Evolutionary conservation across 768 basidiomycete genomes (phyloP).

Genomic region (Lactarius sanguifluus): DNA sequence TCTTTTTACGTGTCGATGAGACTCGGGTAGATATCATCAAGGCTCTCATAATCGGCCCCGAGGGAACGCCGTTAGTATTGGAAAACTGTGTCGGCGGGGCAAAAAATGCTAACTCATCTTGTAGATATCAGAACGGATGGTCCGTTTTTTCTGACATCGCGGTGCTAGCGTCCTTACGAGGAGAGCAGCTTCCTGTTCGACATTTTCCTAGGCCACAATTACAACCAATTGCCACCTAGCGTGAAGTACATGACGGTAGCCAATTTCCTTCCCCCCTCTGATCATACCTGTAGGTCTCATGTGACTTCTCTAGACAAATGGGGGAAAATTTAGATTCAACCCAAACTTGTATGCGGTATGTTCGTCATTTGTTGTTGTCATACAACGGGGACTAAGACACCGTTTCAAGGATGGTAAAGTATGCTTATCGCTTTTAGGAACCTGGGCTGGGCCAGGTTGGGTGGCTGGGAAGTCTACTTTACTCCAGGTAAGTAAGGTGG

Average conservation of each 20-base stretch:
- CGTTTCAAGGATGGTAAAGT: slow-evolving; percentile 82
- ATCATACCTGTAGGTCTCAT: background rate
- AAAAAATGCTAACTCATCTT: slow-evolving; percentile 9
- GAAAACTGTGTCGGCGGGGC: slow-evolving; percentile 9
- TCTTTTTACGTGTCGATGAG: slow-evolving; percentile 92
- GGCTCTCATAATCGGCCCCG: slow-evolving; percentile 87
- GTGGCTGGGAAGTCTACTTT: slow-evolving; percentile 86
- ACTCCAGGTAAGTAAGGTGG: slow-evolving; percentile 57
- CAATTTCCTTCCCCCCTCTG: slow-evolving; percentile 11
- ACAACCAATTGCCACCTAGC: slow-evolving; percentile 81
- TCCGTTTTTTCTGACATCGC: slow-evolving; percentile 38
- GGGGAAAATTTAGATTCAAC: slow-evolving; percentile 88
- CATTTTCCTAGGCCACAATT: slow-evolving; percentile 87
- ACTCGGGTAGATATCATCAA: slow-evolving; percentile 90
- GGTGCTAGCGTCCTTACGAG: slow-evolving; percentile 16
- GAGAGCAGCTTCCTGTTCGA: slow-evolving; percentile 70
- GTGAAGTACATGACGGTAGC: slow-evolving; percentile 72
- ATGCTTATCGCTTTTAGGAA: slow-evolving; percentile 86
- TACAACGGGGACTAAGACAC: slow-evolving; percentile 2
- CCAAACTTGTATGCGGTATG: slow-evolving; percentile 90
- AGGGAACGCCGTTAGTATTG: slow-evolving; percentile 74
- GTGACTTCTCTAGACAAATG: slow-evolving; percentile 59
- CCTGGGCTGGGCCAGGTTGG: slow-evolving; percentile 95
- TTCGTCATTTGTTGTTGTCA: slow-evolving; percentile 18
- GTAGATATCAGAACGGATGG: slow-evolving; percentile 90